Base-by-base conservation (phyloP, 2,329 filamentous ascomycete species). In the Fusarium pininemorale region DNA sequence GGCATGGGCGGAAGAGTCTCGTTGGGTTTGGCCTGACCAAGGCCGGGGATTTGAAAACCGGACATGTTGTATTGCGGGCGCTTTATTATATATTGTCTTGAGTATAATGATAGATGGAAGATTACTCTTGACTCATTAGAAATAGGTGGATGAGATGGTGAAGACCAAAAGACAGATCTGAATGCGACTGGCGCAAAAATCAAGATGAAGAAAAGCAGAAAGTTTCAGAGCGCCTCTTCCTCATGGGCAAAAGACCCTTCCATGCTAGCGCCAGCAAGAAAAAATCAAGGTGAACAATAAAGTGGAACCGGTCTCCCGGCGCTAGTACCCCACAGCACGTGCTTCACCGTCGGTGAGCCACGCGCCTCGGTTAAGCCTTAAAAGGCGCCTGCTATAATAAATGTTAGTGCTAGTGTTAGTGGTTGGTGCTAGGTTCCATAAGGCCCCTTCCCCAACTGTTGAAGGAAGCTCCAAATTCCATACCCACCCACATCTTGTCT, bases 21-120 rank as follows among this genome's bases (percentile, higher is more conserved):
- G 61, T 85, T 84, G 9, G 83, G 83, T 70, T 83, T 84, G 56
- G 84, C 84, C 68, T 84, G 82, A 16, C 84, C 84, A 22, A 85
- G 77, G 60, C 84, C 84, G 37, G 84, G 84, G 39, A 85, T 85
- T 63, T 84, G 82, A 39, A 85, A 85, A 61, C 82, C 82, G 32
- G 84, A 82, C 84, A 85, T 85, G 13, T 48, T 68, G 45, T 26
- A 20, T 48, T 20, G 26, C 30, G 7, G 42, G 16, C 10, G 37
- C 30, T 55, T 20, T 16, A n/a, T 30, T 28, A 18, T 30, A 55
- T 41, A 7, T 13, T 37, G 32, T 53, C 13, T 53, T 15, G 32
- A 41, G 18, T 6, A 7, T 14, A 35, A 26, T 0, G 38, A 26
- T 28, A 3, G 16, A 35, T 26, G 1, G 13, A 37, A 28, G 8